Base-by-base conservation (phyloP, 768 basidiomycete genomes). In the Suillus clintonianus region DNA sequence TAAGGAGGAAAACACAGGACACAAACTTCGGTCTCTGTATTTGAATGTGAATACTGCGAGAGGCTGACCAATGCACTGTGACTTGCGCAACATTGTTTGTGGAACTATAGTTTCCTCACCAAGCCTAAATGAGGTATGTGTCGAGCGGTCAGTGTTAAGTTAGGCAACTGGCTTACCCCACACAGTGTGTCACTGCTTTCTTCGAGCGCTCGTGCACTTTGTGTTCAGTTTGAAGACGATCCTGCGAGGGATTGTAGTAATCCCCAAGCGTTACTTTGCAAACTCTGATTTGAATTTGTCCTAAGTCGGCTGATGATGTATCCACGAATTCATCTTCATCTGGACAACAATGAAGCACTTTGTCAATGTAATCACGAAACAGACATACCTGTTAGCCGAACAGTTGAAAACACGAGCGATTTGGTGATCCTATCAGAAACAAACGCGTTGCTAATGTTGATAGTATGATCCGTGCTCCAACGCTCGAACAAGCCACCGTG, bases 121-220 rank as follows among this genome's bases (percentile, higher is more conserved):
- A 42, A 67, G 77, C 27, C 74, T 75, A 36, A 19, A 51, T 14
- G 15, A 51, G 30, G 22, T 36, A 39, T 39, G 36, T 59, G n/a
- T 27, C 11, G 13, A 51, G 30, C 14, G 2, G 54, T 39, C 5
- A 61, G 34, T 30, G 30, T 61, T 57, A 11, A 60, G 24, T 59
- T 36, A 19, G 37, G 10, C 5, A 34, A 11, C 48, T 10, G 47
- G 69, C 76, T 43, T 50, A 75, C 71, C 68, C 66, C 41, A 75
- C 66, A 60, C 72, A 69, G 10, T 75, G 72, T 1, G 72, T 67
- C 11, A 77, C 62, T 17, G 71, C 74, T 63, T 75, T 75, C 65
- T 75, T 75, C 32, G 71, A 65, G 32, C 72, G 72, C 27, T 75
- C 76, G 42, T 75, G 74, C 10, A 76, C 54, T 43, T 72, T 77